Percentiles rank a stretch among this genome's conserved stretches.
Conservation (phyloP, 2,329 filamentous ascomycete species). For the Neofusicoccum sp. region DNA sequence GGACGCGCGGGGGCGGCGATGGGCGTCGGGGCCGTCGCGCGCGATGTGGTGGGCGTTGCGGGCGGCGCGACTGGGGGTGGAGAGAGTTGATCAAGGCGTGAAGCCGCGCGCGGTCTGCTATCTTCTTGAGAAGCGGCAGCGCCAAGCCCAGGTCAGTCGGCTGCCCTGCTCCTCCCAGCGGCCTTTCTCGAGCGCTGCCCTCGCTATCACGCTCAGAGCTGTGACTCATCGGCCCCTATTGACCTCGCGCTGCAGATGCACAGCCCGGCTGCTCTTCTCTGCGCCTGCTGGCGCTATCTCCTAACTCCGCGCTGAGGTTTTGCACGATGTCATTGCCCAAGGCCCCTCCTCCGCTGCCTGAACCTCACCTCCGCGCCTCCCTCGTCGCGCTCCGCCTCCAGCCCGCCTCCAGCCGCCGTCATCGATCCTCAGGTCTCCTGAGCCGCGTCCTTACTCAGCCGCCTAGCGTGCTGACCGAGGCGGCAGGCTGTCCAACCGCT, state of each 20-base stretch:
- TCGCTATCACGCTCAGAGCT: not conserved
- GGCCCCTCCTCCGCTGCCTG: not conserved
- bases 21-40: not conserved
- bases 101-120: slow-evolving; percentile 11
- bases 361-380: not conserved
- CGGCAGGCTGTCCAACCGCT: not conserved
- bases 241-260: slow-evolving; percentile 7
- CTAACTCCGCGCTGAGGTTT: slow-evolving; percentile 15
- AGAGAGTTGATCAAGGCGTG: slow-evolving; percentile 1
- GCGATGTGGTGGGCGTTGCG: not conserved
- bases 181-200: not conserved
- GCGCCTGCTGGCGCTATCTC: not conserved
- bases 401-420: not conserved
- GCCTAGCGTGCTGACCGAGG: slow-evolving; percentile 10
- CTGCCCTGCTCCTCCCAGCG: slow-evolving; percentile 2
- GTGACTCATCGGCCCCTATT: slow-evolving; percentile 10
- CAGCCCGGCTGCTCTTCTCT: not conserved
- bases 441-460: slow-evolving; percentile 11
- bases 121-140: slow-evolving; percentile 13
- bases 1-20: not conserved
- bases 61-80: not conserved
- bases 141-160: slow-evolving; percentile 17
- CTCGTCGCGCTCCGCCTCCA: not conserved
- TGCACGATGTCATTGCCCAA: slow-evolving; percentile 8
- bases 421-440: not conserved